These are phyloP conservation scores for Phytophthora idaei DNA, from an alignment of 352 stramenopile genomes.

Conservation along the genomic window DNA sequence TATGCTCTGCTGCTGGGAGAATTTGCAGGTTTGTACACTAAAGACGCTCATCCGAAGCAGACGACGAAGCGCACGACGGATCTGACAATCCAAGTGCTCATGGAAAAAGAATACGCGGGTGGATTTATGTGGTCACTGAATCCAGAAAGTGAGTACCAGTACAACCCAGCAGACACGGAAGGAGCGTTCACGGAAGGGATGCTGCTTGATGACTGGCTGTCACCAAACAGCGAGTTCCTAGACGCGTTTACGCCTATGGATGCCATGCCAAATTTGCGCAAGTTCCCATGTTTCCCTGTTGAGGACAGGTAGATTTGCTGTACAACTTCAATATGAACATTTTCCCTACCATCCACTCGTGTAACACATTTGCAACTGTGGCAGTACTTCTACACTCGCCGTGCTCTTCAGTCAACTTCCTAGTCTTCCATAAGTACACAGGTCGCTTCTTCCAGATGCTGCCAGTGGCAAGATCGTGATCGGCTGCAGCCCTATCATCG, in stretches of 20 bases:
- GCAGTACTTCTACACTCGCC: too few species aligned
- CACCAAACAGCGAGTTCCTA: constrained; percentile 72
- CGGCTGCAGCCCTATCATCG: too few species aligned
- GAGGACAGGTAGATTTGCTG: constrained; percentile 12
- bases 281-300: constrained; percentile 69
- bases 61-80: constrained; percentile 81
- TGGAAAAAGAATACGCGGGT: constrained; percentile 66
- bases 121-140: constrained; percentile 89
- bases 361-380: too few species aligned
- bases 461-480: too few species aligned
- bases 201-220: constrained; percentile 79
- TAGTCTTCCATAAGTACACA: too few species aligned
- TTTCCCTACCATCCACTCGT: too few species aligned
- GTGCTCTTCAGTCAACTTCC: too few species aligned
- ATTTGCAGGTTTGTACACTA: constrained; percentile 75
- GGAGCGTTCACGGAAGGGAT: constrained; percentile 75
- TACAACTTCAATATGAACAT: neutral
- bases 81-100: constrained; percentile 68
- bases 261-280: constrained; percentile 58
- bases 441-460: too few species aligned
- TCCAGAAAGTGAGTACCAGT: constrained; percentile 77
- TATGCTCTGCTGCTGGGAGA: constrained; percentile 73
- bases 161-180: constrained; percentile 65
- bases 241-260: constrained; percentile 74
- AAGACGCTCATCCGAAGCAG: constrained; percentile 65